Conservation (phyloP, 2,329 filamentous ascomycete genomes). For the Calonectria naviculata region DNA sequence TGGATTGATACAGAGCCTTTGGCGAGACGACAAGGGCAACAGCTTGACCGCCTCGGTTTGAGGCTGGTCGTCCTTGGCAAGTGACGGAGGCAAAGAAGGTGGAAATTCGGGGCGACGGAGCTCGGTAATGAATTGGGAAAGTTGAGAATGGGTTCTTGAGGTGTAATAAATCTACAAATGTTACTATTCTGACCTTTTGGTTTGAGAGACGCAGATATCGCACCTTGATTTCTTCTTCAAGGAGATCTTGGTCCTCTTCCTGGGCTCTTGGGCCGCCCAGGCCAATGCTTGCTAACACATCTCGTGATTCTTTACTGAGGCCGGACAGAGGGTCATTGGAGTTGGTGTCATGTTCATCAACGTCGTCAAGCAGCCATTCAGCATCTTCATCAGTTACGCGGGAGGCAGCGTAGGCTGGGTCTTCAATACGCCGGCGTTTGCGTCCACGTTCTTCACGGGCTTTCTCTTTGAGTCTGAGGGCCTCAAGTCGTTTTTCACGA, state of each 20-base stretch:
- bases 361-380: conserved; percentile 80
- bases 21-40: conserved; percentile 85
- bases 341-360: conserved; percentile 60
- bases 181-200: conserved; percentile 41
- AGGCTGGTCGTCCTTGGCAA: conserved; percentile 42
- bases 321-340: conserved; percentile 59
- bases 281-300: conserved; percentile 76
- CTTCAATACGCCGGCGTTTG: conserved; percentile 59
- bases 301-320: conserved; percentile 80
- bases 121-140: conserved; percentile 89
- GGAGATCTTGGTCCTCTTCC: conserved; percentile 56
- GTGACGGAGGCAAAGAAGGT: conserved; percentile 68
- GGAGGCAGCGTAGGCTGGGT: conserved; percentile 27
- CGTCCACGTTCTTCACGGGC: conserved; percentile 62
- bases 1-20: conserved; percentile 90
- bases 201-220: conserved; percentile 22
- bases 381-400: conserved; percentile 66
- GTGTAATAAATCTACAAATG: conserved; percentile 81
- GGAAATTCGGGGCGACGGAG: conserved; percentile 83
- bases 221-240: conserved; percentile 77
- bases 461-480: conserved; percentile 72
- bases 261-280: conserved; percentile 51
- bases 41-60: conserved; percentile 72
- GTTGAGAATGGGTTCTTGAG: conserved; percentile 91
- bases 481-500: conserved; percentile 77